phyloP scores from a whole-genome alignment of 768 basidiomycete species.

The Mrakia blollopis region DNA sequence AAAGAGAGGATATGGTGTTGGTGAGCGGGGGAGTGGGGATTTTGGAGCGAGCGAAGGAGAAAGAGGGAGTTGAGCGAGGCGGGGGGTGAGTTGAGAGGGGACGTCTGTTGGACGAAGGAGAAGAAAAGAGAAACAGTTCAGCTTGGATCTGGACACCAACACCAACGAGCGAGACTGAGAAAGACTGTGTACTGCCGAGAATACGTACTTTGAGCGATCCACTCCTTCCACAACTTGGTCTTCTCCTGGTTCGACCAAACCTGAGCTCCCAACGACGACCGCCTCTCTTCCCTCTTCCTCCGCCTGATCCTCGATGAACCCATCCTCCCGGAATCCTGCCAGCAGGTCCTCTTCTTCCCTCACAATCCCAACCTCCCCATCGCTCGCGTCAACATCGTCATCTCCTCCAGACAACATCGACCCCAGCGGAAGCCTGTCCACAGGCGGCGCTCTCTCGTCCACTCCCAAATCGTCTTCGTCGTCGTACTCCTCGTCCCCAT shows the following conservation, averaged over 20 bases:
- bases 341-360: slow-evolving; percentile 30
- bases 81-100: not conserved
- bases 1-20: slow-evolving; percentile 56
- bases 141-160: too few species aligned
- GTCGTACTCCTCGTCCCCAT: slow-evolving; percentile 21
- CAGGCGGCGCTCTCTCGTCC: not conserved
- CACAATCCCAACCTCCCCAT: slow-evolving; percentile 27
- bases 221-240: not conserved
- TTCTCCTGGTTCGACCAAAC: not conserved
- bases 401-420: not conserved
- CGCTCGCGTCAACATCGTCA: slow-evolving; percentile 22
- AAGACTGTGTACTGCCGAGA: not conserved
- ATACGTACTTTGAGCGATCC: not conserved
- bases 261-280: not conserved
- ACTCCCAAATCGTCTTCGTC: slow-evolving; percentile 15
- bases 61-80: not conserved
- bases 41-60: slow-evolving; percentile 14
- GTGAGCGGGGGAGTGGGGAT: not conserved
- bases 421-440: not conserved
- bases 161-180: too few species aligned
- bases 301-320: not conserved
- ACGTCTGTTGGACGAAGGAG: not conserved
- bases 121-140: not conserved
- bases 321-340: slow-evolving; percentile 20
- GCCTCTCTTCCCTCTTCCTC: not conserved